Evolutionary conservation across 495 filamentous ascomycete genomes (phyloP).

Genomic region (Neurospora terricola): DNA sequence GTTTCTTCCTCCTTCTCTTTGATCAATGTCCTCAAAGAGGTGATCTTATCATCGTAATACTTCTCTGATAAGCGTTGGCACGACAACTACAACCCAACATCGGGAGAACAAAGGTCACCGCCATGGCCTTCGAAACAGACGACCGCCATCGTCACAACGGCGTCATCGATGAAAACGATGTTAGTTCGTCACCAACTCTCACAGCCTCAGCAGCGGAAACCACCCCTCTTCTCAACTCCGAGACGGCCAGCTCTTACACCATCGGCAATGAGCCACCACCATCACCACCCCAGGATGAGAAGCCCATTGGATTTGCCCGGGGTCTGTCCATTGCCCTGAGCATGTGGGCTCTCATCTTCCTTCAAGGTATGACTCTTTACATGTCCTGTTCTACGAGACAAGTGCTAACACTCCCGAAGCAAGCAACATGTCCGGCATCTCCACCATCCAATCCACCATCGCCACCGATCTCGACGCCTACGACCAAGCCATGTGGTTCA

Average conservation of each 20-base stretch:
- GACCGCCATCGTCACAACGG: background rate
- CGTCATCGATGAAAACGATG: background rate
- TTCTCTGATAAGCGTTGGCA: background rate
- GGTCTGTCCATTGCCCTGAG: slow-evolving; percentile 25
- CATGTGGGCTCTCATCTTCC: slow-evolving; percentile 36
- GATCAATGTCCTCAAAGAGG: background rate
- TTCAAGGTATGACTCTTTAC: slow-evolving; percentile 22
- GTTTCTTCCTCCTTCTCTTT: background rate
- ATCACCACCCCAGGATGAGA: background rate
- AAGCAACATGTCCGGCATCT: slow-evolving; percentile 64
- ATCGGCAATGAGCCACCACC: slow-evolving; percentile 7
- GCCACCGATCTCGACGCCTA: slow-evolving; percentile 64
- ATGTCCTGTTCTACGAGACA: background rate
- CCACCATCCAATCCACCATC: slow-evolving; percentile 63
- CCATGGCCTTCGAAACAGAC: background rate
- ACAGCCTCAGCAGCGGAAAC: slow-evolving; percentile 21
- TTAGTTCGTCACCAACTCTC: slow-evolving; percentile 10
- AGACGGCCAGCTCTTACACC: slow-evolving; percentile 13
- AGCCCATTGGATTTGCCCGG: slow-evolving; percentile 11
- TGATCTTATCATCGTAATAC: background rate
- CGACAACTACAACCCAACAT: background rate
- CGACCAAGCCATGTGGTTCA: slow-evolving; percentile 64
- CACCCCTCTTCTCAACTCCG: slow-evolving; percentile 30
- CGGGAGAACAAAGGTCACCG: background rate
- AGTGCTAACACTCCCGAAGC: slow-evolving; percentile 26